Evolutionary conservation across 140 eudicot genomes (phyloP).

Genomic region (Oenanthe javanica): DNA sequence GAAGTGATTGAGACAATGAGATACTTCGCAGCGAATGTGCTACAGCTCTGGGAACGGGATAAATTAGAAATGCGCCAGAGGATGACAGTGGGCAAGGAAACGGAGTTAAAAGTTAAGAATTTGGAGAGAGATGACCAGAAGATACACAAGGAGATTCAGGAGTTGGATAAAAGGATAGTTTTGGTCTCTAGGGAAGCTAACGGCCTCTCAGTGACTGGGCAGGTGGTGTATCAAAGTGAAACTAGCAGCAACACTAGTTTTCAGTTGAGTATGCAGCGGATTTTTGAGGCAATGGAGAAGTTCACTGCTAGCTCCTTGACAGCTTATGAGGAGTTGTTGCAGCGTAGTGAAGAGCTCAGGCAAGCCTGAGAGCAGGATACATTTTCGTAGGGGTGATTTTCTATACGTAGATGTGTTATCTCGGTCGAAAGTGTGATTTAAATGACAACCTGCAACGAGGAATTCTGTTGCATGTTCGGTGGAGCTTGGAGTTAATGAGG

Average conservation of each 20-base stretch:
- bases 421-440: background rate
- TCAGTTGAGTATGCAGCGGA: constrained; percentile 62
- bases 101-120: constrained; percentile 61
- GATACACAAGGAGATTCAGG: constrained; percentile 74
- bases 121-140: constrained; percentile 76
- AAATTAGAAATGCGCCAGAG: constrained; percentile 61
- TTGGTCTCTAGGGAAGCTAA: constrained; percentile 34
- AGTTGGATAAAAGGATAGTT: constrained; percentile 67
- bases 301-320: constrained; percentile 51
- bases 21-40: constrained; percentile 53
- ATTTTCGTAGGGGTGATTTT: constrained; percentile 13
- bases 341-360: constrained; percentile 66
- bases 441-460: background rate
- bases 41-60: constrained; percentile 78
- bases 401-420: background rate
- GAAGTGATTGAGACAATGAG: constrained; percentile 77
- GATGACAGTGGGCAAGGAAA: constrained; percentile 39
- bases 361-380: constrained; percentile 34
- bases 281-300: constrained; percentile 83
- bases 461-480: background rate
- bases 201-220: constrained; percentile 36
- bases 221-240: constrained; percentile 80
- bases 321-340: constrained; percentile 76
- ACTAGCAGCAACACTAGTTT: constrained; percentile 64
- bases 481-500: background rate